phyloP scores from a whole-genome alignment of 2,329 filamentous ascomycete species.

The Sporothrix mexicana region DNA sequence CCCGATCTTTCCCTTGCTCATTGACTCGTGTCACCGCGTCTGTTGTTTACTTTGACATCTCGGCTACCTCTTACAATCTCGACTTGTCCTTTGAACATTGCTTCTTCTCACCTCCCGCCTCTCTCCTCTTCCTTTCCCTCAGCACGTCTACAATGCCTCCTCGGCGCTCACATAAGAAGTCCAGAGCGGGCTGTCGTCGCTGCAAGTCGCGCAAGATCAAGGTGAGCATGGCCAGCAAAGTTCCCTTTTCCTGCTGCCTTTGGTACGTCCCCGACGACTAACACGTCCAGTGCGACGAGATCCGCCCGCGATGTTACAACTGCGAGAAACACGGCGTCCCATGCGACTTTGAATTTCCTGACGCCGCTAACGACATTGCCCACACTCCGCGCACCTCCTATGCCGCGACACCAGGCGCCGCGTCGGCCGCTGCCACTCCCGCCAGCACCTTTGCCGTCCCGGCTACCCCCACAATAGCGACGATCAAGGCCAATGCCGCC shows the following conservation, averaged over 20 bases:
- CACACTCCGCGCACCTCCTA: slow-evolving; percentile 37
- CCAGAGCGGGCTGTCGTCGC: slow-evolving; percentile 67
- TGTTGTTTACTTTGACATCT: neutral
- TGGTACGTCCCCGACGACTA: neutral
- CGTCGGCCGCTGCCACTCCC: slow-evolving; percentile 37
- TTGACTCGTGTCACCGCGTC: neutral
- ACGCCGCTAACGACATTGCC: slow-evolving; percentile 52
- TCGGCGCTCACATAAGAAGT: slow-evolving; percentile 72
- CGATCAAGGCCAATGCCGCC: slow-evolving; percentile 35
- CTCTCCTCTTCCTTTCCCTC: neutral
- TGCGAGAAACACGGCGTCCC: slow-evolving; percentile 70
- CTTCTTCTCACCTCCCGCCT: neutral
- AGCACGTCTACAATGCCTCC: slow-evolving; percentile 59
- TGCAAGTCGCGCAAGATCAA: slow-evolving; percentile 75
- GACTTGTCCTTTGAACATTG: neutral
- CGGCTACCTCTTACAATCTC: neutral
- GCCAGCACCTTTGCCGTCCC: slow-evolving; percentile 33
- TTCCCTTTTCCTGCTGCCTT: neutral
- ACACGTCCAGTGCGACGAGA: slow-evolving; percentile 63
- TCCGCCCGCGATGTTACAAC: slow-evolving; percentile 69
- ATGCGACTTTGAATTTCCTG: slow-evolving; percentile 67
- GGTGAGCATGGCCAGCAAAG: slow-evolving; percentile 49
- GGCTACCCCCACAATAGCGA: slow-evolving; percentile 37
- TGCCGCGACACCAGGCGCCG: slow-evolving; percentile 25
- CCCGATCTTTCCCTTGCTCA: slow-evolving; percentile 29